Evolutionary conservation across 1,284 basidiomycete species (phyloP).

Genomic region (Apiotrichum laibachii): DNA sequence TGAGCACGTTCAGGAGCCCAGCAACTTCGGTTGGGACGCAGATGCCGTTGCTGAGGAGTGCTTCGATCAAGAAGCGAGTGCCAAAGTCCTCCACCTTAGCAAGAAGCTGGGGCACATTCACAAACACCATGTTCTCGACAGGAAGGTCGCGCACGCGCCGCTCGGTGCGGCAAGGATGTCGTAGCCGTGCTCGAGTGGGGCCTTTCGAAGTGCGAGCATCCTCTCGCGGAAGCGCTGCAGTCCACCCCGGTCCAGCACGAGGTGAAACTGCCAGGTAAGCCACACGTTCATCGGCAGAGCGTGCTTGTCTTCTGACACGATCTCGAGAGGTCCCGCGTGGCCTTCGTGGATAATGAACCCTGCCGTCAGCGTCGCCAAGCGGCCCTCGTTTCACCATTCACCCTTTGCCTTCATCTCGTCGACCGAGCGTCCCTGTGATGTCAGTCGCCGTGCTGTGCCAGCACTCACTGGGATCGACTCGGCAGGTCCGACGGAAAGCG

Average conservation of each 20-base stretch:
- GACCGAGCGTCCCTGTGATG: conserved; percentile 11
- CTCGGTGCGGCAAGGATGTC: conserved; percentile 6
- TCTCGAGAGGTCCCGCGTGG: conserved; percentile 21
- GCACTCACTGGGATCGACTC: conserved; percentile 10
- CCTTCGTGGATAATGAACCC: conserved; percentile 24
- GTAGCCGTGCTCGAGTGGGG: conserved; percentile 8
- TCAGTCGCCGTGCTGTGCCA: not conserved
- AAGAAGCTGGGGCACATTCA: not conserved
- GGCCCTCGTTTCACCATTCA: not conserved
- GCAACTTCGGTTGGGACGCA: conserved; percentile 23
- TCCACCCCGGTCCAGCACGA: conserved; percentile 9
- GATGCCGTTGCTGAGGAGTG: conserved; percentile 27
- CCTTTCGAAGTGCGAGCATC: conserved; percentile 10
- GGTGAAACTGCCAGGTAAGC: conserved; percentile 23
- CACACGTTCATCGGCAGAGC: conserved; percentile 16
- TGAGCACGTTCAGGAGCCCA: conserved; percentile 14
- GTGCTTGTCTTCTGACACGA: conserved; percentile 9
- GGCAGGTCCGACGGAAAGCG: conserved; percentile 11
- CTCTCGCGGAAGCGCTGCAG: not conserved
- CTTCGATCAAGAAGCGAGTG: conserved; percentile 29
- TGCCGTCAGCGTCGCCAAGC: not conserved
- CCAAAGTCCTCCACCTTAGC: not conserved
- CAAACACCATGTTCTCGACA: conserved; percentile 7
- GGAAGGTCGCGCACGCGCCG: not conserved
- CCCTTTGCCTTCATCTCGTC: conserved; percentile 19